Evolutionary conservation across 2,329 filamentous ascomycete genomes (phyloP).

Genomic region (Fusarium mexicanum): DNA sequence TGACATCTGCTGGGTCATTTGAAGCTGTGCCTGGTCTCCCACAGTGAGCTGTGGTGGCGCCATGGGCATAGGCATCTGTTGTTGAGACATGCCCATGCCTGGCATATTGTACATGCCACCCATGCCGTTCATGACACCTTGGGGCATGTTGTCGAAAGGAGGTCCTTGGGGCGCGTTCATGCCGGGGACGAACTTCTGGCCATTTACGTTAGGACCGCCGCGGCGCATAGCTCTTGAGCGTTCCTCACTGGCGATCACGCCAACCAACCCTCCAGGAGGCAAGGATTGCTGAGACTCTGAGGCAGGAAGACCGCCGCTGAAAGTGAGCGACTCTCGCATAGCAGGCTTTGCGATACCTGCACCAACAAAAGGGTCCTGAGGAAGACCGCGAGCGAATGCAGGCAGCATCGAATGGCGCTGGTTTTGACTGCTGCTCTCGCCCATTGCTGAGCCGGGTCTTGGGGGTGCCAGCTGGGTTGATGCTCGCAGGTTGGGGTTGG

Average conservation of each 20-base stretch:
- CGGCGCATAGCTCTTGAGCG: slow-evolving; percentile 79
- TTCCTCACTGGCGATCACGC: slow-evolving; percentile 88
- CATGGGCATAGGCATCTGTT: slow-evolving; percentile 49
- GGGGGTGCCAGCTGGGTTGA: slow-evolving; percentile 55
- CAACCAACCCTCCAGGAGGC: slow-evolving; percentile 82
- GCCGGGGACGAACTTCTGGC: slow-evolving; percentile 51
- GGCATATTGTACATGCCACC: slow-evolving; percentile 45
- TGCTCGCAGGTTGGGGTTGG: slow-evolving; percentile 76
- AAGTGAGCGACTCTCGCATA: slow-evolving; percentile 78
- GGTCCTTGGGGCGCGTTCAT: slow-evolving; percentile 51
- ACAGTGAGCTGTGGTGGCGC: slow-evolving; percentile 61
- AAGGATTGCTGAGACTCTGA: slow-evolving; percentile 51
- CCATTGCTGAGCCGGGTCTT: slow-evolving; percentile 65
- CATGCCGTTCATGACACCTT: slow-evolving; percentile 54
- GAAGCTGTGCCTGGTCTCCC: slow-evolving; percentile 78
- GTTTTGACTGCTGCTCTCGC: slow-evolving; percentile 52
- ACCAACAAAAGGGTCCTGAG: slow-evolving; percentile 85
- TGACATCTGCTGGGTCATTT: slow-evolving; percentile 85
- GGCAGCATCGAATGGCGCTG: slow-evolving; percentile 66
- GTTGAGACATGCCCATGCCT: slow-evolving; percentile 44
- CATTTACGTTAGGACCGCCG: slow-evolving; percentile 77
- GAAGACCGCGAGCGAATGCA: slow-evolving; percentile 83
- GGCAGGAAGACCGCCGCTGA: slow-evolving; percentile 65
- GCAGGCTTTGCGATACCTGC: slow-evolving; percentile 78
- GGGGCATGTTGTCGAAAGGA: slow-evolving; percentile 58